These are phyloP conservation scores for Yamadazyma ubonensis DNA, from an alignment of 805 yeast genomes.

Conservation along the genomic window DNA sequence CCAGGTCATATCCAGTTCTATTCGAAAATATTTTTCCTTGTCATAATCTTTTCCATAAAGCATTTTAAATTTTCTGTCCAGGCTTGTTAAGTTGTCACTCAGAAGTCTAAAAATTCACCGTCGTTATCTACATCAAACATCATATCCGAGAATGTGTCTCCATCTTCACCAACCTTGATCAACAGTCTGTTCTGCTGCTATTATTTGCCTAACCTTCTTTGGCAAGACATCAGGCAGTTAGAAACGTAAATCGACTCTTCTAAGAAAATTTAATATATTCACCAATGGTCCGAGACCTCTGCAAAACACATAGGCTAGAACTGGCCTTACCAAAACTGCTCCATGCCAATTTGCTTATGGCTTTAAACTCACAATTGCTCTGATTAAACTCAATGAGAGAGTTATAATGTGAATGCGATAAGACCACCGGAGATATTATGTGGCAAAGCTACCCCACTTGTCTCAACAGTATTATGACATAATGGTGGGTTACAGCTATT, in stretches of 20 bases:
- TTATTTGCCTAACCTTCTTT: conserved; percentile 32
- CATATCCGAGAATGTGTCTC: not conserved
- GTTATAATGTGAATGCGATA: not conserved
- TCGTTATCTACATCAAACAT: conserved; percentile 1
- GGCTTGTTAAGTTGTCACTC: not conserved
- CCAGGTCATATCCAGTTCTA: not conserved
- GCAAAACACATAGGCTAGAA: conserved; percentile 64
- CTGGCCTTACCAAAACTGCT: conserved; percentile 35
- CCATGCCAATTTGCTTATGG: not conserved
- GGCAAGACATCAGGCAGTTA: conserved; percentile 67
- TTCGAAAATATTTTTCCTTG: not conserved
- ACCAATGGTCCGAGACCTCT: conserved; percentile 62
- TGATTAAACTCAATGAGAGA: not conserved
- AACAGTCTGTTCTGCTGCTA: conserved; percentile 38
- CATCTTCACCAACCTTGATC: conserved; percentile 2
- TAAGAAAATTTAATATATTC: conserved; percentile 52
- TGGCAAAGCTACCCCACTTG: conserved; percentile 16
- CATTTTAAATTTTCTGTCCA: not conserved
- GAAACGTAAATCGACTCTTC: conserved; percentile 71
- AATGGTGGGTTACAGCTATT: conserved; percentile 55
- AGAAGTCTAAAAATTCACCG: conserved; percentile 9
- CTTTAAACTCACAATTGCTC: not conserved
- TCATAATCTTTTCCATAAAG: not conserved
- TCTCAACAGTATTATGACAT: conserved; percentile 28
- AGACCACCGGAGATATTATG: not conserved